These are phyloP conservation scores for Halophytophthora polymorphica DNA, from an alignment of 352 stramenopile species.

Conservation along the genomic window DNA sequence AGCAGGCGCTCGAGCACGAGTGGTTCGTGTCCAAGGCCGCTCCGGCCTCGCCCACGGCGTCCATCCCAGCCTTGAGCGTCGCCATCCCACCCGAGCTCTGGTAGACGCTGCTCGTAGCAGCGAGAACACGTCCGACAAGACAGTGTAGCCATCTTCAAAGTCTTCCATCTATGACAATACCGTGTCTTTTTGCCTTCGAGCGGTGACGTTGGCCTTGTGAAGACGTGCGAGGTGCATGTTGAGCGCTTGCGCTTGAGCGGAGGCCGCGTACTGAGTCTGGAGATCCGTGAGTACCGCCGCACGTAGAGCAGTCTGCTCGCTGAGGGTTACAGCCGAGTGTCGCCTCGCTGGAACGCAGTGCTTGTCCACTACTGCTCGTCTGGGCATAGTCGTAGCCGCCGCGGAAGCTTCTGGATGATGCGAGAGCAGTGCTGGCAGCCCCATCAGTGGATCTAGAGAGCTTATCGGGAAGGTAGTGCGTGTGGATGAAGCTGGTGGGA, in stretches of 20 bases:
- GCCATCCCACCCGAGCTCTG: neutral
- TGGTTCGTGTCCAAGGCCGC: conserved; percentile 60
- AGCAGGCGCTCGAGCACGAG: conserved; percentile 74
- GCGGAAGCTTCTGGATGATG: conserved; percentile 13
- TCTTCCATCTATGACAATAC: neutral
- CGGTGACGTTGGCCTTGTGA: conserved; percentile 8
- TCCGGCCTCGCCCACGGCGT: conserved; percentile 5
- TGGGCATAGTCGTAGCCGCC: neutral
- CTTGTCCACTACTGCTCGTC: no score
- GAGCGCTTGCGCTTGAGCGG: conserved; percentile 9
- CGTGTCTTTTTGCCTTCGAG: neutral
- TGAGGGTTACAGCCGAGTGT: conserved; percentile 8
- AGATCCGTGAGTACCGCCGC: conserved; percentile 18
- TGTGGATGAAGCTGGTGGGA: no score
- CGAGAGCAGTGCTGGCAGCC: conserved; percentile 13
- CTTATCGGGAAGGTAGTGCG: neutral
- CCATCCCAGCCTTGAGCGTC: neutral
- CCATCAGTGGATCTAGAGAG: neutral
- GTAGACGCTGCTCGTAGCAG: neutral
- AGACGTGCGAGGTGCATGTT: conserved; percentile 28
- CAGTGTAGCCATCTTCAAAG: neutral
- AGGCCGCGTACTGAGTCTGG: conserved; percentile 10
- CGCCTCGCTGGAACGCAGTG: neutral
- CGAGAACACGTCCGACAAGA: neutral
- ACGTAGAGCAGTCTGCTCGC: conserved; percentile 21